Evolutionary conservation across 257 asterid genomes (phyloP).

Genomic region (Nicotiana otophora): DNA sequence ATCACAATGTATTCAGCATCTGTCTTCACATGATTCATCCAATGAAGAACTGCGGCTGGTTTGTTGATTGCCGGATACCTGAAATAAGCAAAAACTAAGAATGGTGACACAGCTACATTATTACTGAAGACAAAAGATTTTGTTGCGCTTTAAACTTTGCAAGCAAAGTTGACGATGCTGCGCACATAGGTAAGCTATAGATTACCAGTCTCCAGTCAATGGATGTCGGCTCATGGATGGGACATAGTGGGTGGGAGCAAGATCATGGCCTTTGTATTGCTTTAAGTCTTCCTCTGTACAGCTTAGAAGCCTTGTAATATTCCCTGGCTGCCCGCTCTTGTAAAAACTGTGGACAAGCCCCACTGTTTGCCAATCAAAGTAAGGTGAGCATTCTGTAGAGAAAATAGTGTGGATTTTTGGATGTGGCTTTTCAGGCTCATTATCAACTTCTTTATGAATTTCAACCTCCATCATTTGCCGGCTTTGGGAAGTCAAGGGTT

Average conservation of each 20-base stretch:
- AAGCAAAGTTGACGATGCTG: too few species aligned
- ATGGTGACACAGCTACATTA: too few species aligned
- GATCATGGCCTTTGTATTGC: conserved; percentile 78
- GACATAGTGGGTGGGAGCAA: conserved; percentile 92
- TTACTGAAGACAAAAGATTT: too few species aligned
- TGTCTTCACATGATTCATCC: conserved; percentile 87
- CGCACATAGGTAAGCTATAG: conserved; percentile 6
- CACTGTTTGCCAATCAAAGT: conserved; percentile 96
- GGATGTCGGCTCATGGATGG: conserved; percentile 99
- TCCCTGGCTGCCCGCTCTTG: conserved; percentile 89
- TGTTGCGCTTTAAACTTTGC: too few species aligned
- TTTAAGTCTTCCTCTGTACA: conserved; percentile 88
- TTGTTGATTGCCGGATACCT: conserved; percentile 99
- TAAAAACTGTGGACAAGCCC: conserved; percentile 93
- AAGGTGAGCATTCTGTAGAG: conserved; percentile 85
- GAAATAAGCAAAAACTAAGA: conserved; percentile 16
- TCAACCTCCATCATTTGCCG: conserved; percentile 54
- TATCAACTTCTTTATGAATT: conserved; percentile 37
- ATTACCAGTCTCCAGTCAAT: conserved; percentile 87
- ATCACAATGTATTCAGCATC: conserved; percentile 89
- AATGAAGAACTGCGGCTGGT: conserved; percentile 94
- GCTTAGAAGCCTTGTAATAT: conserved; percentile 81
- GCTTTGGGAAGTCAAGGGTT: conserved; percentile 49
- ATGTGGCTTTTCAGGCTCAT: conserved; percentile 46
- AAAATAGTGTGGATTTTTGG: conserved; percentile 91